A percentile compares a stretch with the other conserved stretches of the same genome.
These are phyloP conservation scores for Tulasnella sp. DNA, from an alignment of 768 basidiomycete genomes.

Conservation along the genomic window DNA sequence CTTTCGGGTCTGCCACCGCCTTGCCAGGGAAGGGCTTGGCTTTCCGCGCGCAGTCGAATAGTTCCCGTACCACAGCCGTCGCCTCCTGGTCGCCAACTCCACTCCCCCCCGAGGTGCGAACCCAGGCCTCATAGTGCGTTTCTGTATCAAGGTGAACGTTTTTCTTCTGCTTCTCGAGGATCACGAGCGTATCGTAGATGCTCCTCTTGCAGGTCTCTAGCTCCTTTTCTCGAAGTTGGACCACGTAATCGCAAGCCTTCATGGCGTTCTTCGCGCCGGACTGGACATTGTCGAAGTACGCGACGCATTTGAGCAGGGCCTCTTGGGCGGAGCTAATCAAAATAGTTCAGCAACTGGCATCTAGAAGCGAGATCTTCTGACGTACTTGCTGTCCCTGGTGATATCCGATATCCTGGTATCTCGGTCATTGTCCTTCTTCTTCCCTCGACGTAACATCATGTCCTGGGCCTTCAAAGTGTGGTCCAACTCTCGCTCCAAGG, in stretches of 20 bases:
- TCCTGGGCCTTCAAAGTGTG: conserved; percentile 86
- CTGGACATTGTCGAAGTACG: conserved; percentile 77
- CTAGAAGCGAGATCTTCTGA: conserved; percentile 13
- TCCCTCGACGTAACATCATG: conserved; percentile 61
- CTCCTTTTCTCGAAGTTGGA: conserved; percentile 68
- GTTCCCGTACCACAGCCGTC: conserved; percentile 43
- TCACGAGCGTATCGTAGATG: conserved; percentile 51
- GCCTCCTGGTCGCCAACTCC: conserved; percentile 76
- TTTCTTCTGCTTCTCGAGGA: conserved; percentile 59
- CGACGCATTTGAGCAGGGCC: conserved; percentile 88
- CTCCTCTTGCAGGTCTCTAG: conserved; percentile 70
- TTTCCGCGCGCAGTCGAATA: conserved; percentile 41
- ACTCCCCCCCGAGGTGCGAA: conserved; percentile 48
- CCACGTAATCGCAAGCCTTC: conserved; percentile 88
- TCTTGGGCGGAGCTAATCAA: conserved; percentile 68
- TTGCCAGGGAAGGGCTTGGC: conserved; percentile 29
- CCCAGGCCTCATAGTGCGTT: conserved; percentile 66
- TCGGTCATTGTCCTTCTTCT: conserved; percentile 65
- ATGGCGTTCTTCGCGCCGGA: conserved; percentile 57
- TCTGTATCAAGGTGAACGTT: conserved; percentile 51
- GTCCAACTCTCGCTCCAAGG: conserved; percentile 89
- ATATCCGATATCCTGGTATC: conserved; percentile 80
- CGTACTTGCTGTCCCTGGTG: conserved; percentile 81
- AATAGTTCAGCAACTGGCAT: conserved; percentile 4
- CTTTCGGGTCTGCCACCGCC: conserved; percentile 25